phyloP scores from a whole-genome alignment of 2,329 filamentous ascomycete genomes.

The Ophiostoma australiae region DNA sequence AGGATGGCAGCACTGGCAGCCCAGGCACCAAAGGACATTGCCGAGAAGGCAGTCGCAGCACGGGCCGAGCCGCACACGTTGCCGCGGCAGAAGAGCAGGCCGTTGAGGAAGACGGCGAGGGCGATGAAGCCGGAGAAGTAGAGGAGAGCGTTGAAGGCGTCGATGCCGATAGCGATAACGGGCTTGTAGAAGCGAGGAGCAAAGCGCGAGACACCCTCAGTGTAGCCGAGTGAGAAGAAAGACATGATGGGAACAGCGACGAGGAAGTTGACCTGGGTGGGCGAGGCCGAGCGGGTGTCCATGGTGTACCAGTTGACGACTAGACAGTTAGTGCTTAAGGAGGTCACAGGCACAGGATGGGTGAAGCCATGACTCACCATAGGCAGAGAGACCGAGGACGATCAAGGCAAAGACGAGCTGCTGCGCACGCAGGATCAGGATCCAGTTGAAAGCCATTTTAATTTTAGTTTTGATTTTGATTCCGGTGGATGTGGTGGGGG shows the following conservation, averaged over 20 bases:
- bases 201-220: constrained; percentile 48
- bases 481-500: neutral
- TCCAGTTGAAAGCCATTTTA: constrained; percentile 38
- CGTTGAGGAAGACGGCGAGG: constrained; percentile 52
- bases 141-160: constrained; percentile 50
- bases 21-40: constrained; percentile 53
- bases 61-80: constrained; percentile 52
- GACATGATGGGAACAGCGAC: constrained; percentile 52
- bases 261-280: constrained; percentile 54
- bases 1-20: constrained; percentile 44
- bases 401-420: constrained; percentile 45
- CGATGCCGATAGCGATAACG: constrained; percentile 46
- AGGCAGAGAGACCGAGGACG: constrained; percentile 46
- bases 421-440: constrained; percentile 43
- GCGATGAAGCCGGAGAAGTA: constrained; percentile 58
- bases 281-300: constrained; percentile 51
- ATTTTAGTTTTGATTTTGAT: constrained; percentile 5
- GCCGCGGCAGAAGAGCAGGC: constrained; percentile 53
- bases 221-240: constrained; percentile 50
- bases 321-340: constrained; percentile 31
- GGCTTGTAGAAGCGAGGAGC: constrained; percentile 45
- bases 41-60: constrained; percentile 51
- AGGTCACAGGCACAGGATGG: neutral
- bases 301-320: constrained; percentile 57
- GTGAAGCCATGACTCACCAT: constrained; percentile 37